These are phyloP conservation scores for Colletotrichum lupini DNA, from an alignment of 2,329 filamentous ascomycete genomes.

Conservation along the genomic window DNA sequence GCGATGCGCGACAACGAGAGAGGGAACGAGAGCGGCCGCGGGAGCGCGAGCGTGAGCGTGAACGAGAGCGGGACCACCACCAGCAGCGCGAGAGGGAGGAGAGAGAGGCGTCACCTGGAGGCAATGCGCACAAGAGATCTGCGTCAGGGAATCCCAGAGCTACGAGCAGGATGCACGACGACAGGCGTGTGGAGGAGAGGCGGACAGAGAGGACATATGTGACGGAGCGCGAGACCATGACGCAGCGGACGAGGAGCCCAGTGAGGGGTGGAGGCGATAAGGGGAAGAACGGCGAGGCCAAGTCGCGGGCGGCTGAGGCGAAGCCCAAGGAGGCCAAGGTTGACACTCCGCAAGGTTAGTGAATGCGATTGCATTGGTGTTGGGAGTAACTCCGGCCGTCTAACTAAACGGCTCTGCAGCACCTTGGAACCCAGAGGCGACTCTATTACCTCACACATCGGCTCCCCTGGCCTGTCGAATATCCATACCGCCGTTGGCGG, in stretches of 20 bases:
- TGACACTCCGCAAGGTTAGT: constrained; percentile 61
- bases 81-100: constrained; percentile 48
- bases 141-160: constrained; percentile 68
- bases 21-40: constrained; percentile 16
- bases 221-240: constrained; percentile 72
- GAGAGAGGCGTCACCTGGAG: constrained; percentile 48
- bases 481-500: constrained; percentile 78
- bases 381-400: neutral
- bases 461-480: constrained; percentile 78
- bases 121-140: constrained; percentile 64
- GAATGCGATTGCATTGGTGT: constrained; percentile 31
- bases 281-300: constrained; percentile 47
- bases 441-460: constrained; percentile 73
- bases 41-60: constrained; percentile 37
- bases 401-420: constrained; percentile 42
- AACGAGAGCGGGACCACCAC: constrained; percentile 45
- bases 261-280: constrained; percentile 59
- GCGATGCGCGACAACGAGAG: constrained; percentile 28
- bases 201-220: constrained; percentile 67
- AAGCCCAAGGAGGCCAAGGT: constrained; percentile 56
- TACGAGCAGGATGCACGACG: constrained; percentile 55
- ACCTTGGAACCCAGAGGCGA: constrained; percentile 84
- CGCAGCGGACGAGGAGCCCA: constrained; percentile 69
- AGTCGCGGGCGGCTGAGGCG: constrained; percentile 56
- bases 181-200: constrained; percentile 61